Conservation (phyloP, 2,329 filamentous ascomycete genomes). For the Rhynchosporium agropyri region DNA sequence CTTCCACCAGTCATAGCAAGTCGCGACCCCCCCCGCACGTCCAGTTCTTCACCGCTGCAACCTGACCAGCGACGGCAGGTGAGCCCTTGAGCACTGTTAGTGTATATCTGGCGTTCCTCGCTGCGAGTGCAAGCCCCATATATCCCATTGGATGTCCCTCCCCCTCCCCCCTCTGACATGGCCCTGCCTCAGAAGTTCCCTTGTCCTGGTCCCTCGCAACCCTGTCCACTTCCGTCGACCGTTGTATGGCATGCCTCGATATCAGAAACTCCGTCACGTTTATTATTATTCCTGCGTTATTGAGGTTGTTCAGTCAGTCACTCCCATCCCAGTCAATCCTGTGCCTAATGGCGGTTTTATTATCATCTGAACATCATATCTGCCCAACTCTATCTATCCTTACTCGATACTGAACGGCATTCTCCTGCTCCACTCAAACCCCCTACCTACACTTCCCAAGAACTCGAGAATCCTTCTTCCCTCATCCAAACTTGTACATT, state of each 20-base stretch:
- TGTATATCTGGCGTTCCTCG: constrained; percentile 10
- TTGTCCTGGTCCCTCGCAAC: constrained; percentile 11
- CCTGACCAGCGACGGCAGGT: constrained; percentile 25
- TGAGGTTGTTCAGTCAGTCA: constrained; percentile 29
- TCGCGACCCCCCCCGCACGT: constrained; percentile 10
- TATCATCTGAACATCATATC: background rate
- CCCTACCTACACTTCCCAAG: constrained; percentile 19
- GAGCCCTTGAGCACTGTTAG: constrained; percentile 14
- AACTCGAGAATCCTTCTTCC: constrained; percentile 31
- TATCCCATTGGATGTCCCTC: constrained; percentile 26
- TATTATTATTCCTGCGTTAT: constrained; percentile 41
- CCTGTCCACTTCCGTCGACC: constrained; percentile 18
- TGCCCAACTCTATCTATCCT: constrained; percentile 8
- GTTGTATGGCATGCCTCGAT: constrained; percentile 24
- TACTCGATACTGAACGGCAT: constrained; percentile 22
- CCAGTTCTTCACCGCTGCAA: constrained; percentile 22
- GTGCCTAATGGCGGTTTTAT: constrained; percentile 28
- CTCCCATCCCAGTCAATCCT: constrained; percentile 18
- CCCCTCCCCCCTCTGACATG: constrained; percentile 17
- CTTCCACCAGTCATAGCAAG: constrained; percentile 3
- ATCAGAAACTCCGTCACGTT: constrained; percentile 40
- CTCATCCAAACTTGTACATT: constrained; percentile 17
- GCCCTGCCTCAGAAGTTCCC: background rate
- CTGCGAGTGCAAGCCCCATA: constrained; percentile 13
- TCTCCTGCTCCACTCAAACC: constrained; percentile 12